Base-by-base conservation (phyloP, 192 early-diverging fungal genomes). In the Coemansia sp. region DNA sequence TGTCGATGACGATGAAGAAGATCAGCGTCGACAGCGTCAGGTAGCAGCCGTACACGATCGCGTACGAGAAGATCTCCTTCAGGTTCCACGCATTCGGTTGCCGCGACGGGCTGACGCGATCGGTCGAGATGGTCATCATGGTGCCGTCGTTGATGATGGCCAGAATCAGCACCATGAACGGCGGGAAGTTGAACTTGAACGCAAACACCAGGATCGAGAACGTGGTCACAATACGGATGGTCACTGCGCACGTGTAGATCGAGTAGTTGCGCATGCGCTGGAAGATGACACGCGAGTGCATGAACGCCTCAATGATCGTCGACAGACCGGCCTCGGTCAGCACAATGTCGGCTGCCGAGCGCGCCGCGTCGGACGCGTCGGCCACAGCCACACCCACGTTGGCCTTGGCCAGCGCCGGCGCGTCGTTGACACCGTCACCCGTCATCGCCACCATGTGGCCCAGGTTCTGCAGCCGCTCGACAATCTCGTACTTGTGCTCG, bases 191-290 rank as follows among this genome's bases (percentile, higher is more conserved):
- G 53, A 85, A 93, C 64, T 87, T 77, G 79, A 82, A 91, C 42
- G 83, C 87, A 62, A 92, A 86, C 62, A 78, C 75, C 60, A 87
- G 72, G 48, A 89, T 73, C 29, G 84, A 74, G 68, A 89, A 87
- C 15, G 81, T 82, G 28, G 85, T 81, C 32, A 89, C 84, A 42
- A 89, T 68, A 82, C 84, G 84, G 60, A 93, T 87, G 22, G 91
- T 87, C 56, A 91, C 87, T 21, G 91, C 86, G 83, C 90, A 91
- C 53, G 89, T 91, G 79, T 95, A 95, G 69, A 92, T 84, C 51
- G 89, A 82, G 77, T 92, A 92, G 64, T 85, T 87, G 64, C 87
- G 83, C 93, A 95, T 95, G 62, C 93, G 90, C 78, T 95, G 93
- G 85, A 95, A 95, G 72, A 95, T 95, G 50, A 88, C 84, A 58